Conservation (phyloP, 2,329 filamentous ascomycete genomes). For the Verticillium nubilum region DNA sequence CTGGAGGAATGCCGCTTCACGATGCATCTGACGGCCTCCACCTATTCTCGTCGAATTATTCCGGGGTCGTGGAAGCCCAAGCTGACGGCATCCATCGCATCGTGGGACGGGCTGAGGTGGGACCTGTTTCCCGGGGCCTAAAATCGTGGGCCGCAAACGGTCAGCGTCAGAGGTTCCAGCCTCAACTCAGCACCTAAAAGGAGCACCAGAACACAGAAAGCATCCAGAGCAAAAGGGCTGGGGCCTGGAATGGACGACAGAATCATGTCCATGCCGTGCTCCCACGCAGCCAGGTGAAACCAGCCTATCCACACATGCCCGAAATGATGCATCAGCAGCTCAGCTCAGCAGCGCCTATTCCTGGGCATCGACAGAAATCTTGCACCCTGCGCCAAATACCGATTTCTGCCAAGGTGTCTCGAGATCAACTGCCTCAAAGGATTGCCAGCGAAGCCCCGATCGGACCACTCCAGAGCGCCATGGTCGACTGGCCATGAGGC, state of each 20-base stretch:
- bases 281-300: background rate
- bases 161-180: background rate
- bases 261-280: background rate
- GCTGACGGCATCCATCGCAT: background rate
- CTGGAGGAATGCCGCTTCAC: background rate
- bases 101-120: background rate
- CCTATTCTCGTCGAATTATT: background rate
- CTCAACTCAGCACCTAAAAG: background rate
- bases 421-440: background rate
- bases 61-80: background rate
- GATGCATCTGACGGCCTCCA: background rate
- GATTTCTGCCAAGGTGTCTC: background rate
- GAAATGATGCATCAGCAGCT: background rate
- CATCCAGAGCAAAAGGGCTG: background rate
- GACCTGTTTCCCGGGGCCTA: background rate
- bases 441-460: background rate
- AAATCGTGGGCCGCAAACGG: background rate
- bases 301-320: background rate
- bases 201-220: background rate
- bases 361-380: background rate
- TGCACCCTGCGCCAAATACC: background rate
- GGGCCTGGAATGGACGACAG: background rate
- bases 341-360: background rate
- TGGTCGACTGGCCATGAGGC: background rate
- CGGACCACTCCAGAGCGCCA: background rate